phyloP scores from a whole-genome alignment of 2,329 filamentous ascomycete genomes.

The Cercospora brassicicola region DNA sequence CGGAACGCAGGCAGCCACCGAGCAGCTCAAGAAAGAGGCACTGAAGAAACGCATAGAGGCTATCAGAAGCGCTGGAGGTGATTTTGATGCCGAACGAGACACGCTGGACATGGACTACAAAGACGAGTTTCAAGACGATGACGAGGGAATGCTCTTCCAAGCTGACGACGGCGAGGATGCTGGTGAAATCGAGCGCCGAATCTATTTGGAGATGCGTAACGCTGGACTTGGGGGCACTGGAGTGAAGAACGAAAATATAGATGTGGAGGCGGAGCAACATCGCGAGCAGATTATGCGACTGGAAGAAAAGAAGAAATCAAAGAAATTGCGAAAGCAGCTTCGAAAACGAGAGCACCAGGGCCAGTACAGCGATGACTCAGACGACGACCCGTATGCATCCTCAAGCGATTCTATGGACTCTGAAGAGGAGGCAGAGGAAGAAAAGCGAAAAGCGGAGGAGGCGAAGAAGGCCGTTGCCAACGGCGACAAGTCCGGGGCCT shows the following conservation, averaged over 20 bases:
- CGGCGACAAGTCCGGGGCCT: constrained; percentile 56
- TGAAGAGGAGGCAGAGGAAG: constrained; percentile 60
- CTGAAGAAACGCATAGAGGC: constrained; percentile 48
- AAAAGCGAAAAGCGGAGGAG: constrained; percentile 43
- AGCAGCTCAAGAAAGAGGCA: constrained; percentile 27
- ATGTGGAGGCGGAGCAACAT: constrained; percentile 58
- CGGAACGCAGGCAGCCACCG: constrained; percentile 56
- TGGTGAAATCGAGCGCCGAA: constrained; percentile 62
- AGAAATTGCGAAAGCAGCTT: constrained; percentile 75
- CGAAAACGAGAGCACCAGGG: constrained; percentile 82
- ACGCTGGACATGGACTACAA: constrained; percentile 67
- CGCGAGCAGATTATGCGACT: constrained; percentile 68
- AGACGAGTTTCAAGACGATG: constrained; percentile 81
- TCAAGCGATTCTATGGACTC: constrained; percentile 62
- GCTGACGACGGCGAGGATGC: constrained; percentile 76
- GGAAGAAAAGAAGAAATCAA: constrained; percentile 70
- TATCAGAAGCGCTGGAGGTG: constrained; percentile 35
- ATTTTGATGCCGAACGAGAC: constrained; percentile 58
- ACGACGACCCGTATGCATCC: constrained; percentile 44
- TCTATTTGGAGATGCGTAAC: constrained; percentile 77
- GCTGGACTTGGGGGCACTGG: constrained; percentile 74
- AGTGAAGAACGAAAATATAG: constrained; percentile 48
- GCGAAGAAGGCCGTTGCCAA: constrained; percentile 50
- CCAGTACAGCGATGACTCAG: constrained; percentile 74
- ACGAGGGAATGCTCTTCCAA: constrained; percentile 75